Conservation (phyloP, 2,329 filamentous ascomycete genomes). For the Rugonectria rugulosa region DNA sequence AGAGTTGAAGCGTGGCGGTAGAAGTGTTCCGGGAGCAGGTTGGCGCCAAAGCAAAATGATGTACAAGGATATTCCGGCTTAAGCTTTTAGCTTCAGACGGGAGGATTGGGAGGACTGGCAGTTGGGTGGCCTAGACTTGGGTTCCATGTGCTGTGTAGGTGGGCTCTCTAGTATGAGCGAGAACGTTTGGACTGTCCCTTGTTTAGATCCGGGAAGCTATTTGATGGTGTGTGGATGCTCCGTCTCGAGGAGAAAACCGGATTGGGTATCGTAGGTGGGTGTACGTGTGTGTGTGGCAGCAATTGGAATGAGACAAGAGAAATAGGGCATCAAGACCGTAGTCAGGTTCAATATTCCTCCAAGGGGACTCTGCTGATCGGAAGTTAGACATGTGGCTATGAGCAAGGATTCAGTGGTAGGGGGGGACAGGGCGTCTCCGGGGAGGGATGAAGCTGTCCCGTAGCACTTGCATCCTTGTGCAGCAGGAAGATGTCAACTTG, state of each 20-base stretch:
- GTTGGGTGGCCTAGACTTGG: slow-evolving; percentile 7
- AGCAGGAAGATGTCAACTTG: too few species aligned
- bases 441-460: too few species aligned
- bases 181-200: slow-evolving; percentile 7
- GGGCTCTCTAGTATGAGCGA: neutral
- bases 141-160: neutral
- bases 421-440: neutral
- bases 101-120: too few species aligned
- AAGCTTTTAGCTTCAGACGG: too few species aligned
- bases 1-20: slow-evolving; percentile 10
- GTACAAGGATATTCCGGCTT: too few species aligned
- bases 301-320: slow-evolving; percentile 15
- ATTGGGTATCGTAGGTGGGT: neutral
- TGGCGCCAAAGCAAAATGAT: slow-evolving; percentile 7
- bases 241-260: neutral
- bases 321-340: too few species aligned
- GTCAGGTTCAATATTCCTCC: too few species aligned
- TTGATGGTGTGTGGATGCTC: neutral
- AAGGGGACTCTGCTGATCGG: neutral
- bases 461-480: too few species aligned
- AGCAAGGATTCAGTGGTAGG: neutral
- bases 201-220: neutral
- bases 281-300: slow-evolving; percentile 3
- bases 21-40: slow-evolving; percentile 9
- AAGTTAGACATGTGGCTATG: neutral